Evolutionary conservation across 2,329 filamentous ascomycete genomes (phyloP), one percentile per base, ranked within the genome.

Genomic region (Rutstroemia sp.): DNA sequence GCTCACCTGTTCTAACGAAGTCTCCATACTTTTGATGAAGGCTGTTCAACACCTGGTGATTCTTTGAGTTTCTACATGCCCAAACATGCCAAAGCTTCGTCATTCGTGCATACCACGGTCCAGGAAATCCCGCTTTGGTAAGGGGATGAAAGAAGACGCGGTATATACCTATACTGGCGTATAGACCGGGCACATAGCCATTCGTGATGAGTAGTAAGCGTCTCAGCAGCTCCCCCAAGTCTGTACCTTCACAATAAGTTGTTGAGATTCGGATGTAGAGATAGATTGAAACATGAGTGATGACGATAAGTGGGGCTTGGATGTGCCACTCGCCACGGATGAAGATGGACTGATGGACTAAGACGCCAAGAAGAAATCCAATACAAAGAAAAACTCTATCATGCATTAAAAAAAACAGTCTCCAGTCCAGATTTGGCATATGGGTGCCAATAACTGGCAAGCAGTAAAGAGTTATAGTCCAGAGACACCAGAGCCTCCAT

Each of bases 401-500:
- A 6, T 30, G 5, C 27, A 30, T 30, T 30, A 8, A 30, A 8
- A 30, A 9, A 30, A 30, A 10, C 27, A 30, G 27, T 30, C 27
- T 30, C 27, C 5, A 9, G 27, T 30, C 27, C 27, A 30, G 8
- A 30, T 30, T 30, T 30, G 27, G 8, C 8, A 30, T 30, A 30
- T 2, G 2, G 8, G 27, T 30, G 27, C 7, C 27, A 30, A 30
- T 30, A 2, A 30, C 27, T 1, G 57, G 57, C 18, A 57, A 42
- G 18, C n/a, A 23, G 38, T 55, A 59, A 21, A 59, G 14, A 16
- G 4, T 16, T 8, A 58, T 38, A 10, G 54, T 25, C 58, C 58
- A 57, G 16, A 58, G 16, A 52, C 49, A 51, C 50, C 55, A 59
- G 14, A 55, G 3, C 12, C 19, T 39, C 27, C 52, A 57, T 2